Base-by-base conservation (phyloP, 2,329 filamentous ascomycete genomes). In the Periconia digitata region DNA sequence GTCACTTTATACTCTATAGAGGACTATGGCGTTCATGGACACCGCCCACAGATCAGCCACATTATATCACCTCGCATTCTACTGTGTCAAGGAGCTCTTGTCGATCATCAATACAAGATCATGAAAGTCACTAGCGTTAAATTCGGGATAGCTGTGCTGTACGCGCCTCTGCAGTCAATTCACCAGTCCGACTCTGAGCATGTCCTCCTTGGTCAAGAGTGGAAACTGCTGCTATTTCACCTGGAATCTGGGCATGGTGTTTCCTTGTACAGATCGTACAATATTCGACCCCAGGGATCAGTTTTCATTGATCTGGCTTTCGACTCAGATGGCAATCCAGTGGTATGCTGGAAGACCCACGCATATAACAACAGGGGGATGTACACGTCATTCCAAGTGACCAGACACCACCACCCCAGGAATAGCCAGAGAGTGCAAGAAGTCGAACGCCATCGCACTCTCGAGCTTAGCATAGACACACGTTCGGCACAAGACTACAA, bases 1-100 rank as follows among this genome's bases (percentile, higher is more conserved):
- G 40, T 59, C 22, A 49, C 50, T n/a, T 23, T 57, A 4, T 49
- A 51, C 34, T 21, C 15, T 8, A 44, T 59, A 4, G 40, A 38
- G 15, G 22, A 43, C 20, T 22, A 17, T 32, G 27, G 27, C n/a
- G 27, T 32, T 4, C 10, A 6, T 32, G 27, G 27, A 10, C 27
- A 32, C 13, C 8, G 17, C 20, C 46, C 44, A 6, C 22, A 15
- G 13, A 16, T 53, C 4, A 34, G 38, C 13, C 36, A 56, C 27
- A 22, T 49, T 35, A 53, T 58, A 17, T 49, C 52, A 15, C 44
- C 40, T 51, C 17, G 39, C 43, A 1, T 23, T 23, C 2, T 34
- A 32, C n/a, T 13, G 24, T 16, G 12, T 45, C 13, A 6, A 43
- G 16, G 38, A 10, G 8, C n/a, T n/a, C n/a, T n/a, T n/a, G n/a